Percentiles rank a stretch among this genome's conserved stretches.
Evolutionary conservation across 768 basidiomycete species (phyloP).

Genomic region (Leccinum rimulosum): DNA sequence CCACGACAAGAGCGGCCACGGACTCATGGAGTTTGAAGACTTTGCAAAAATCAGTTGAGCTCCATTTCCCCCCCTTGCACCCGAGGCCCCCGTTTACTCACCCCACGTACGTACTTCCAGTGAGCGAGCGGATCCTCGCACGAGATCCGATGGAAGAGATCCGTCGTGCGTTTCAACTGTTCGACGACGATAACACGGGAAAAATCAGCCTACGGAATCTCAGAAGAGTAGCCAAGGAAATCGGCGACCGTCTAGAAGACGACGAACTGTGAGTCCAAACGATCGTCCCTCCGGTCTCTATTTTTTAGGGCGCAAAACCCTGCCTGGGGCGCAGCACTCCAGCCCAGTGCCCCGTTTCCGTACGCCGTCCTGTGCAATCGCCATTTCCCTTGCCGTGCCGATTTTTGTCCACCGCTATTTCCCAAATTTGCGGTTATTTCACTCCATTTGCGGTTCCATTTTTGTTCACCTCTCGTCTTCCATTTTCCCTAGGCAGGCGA

Average conservation of each 20-base stretch:
- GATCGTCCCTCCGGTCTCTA: slow-evolving; percentile 4
- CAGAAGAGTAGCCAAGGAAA: slow-evolving; percentile 91
- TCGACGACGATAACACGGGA: slow-evolving; percentile 94
- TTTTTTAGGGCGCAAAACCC: slow-evolving; percentile 17
- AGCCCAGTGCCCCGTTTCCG: slow-evolving; percentile 31
- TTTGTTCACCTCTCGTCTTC: slow-evolving; percentile 33
- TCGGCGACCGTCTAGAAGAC: slow-evolving; percentile 92
- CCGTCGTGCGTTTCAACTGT: slow-evolving; percentile 91
- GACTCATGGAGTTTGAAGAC: slow-evolving; percentile 88
- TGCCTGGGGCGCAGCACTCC: slow-evolving; percentile 22
- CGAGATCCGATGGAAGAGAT: slow-evolving; percentile 98
- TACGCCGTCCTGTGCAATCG: slow-evolving; percentile 20
- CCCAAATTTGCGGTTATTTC: slow-evolving; percentile 15
- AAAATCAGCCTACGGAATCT: slow-evolving; percentile 92
- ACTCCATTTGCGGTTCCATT: slow-evolving; percentile 15
- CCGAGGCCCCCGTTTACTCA: slow-evolving; percentile 13
- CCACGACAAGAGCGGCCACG: slow-evolving; percentile 79
- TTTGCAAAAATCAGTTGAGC: slow-evolving; percentile 91
- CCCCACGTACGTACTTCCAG: slow-evolving; percentile 40
- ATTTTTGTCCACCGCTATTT: slow-evolving; percentile 27
- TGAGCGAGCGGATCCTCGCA: slow-evolving; percentile 91
- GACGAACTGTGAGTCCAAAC: slow-evolving; percentile 84
- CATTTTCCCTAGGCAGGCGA: slow-evolving; percentile 76
- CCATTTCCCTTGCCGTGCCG: slow-evolving; percentile 14
- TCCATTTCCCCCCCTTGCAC: neutral